Evolutionary conservation across 1,139 yeast species (phyloP).

Genomic region (Groenewaldozyma auringiensis): DNA sequence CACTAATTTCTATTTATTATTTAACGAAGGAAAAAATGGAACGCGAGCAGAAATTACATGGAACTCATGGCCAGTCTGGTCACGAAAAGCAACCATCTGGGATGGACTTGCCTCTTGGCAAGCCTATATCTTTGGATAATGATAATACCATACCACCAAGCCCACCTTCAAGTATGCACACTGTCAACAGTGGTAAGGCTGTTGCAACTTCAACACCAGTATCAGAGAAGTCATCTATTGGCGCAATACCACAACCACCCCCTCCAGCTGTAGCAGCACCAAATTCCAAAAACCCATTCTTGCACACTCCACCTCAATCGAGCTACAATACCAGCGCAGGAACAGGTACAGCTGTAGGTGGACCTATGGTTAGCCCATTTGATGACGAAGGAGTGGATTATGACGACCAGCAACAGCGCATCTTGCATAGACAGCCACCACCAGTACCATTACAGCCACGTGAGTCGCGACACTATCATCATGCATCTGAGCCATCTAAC

Average conservation of each 20-base stretch:
- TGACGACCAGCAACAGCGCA: neutral
- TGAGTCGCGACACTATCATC: slow-evolving; percentile 14
- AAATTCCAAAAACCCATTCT: neutral
- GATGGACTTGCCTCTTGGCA: neutral
- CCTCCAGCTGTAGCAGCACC: too few species aligned
- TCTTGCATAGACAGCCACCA: neutral
- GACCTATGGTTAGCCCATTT: neutral
- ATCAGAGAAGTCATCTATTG: too few species aligned
- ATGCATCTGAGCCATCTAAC: slow-evolving; percentile 18
- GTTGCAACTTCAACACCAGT: too few species aligned
- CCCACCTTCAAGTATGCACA: neutral
- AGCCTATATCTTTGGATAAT: neutral
- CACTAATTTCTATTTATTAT: slow-evolving; percentile 77
- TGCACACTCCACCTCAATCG: slow-evolving; percentile 9
- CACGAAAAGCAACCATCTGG: neutral
- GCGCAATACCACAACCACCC: too few species aligned
- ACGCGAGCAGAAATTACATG: slow-evolving; percentile 38
- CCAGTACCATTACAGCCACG: neutral
- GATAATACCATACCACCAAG: neutral
- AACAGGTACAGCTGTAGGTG: neutral
- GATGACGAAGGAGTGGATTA: neutral
- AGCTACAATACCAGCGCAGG: slow-evolving; percentile 4
- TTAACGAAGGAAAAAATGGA: slow-evolving; percentile 78
- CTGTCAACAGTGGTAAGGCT: neutral
- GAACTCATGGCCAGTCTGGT: neutral